Base-by-base conservation (phyloP, 768 basidiomycete genomes). In the Boletus rufocinnamomeus region DNA sequence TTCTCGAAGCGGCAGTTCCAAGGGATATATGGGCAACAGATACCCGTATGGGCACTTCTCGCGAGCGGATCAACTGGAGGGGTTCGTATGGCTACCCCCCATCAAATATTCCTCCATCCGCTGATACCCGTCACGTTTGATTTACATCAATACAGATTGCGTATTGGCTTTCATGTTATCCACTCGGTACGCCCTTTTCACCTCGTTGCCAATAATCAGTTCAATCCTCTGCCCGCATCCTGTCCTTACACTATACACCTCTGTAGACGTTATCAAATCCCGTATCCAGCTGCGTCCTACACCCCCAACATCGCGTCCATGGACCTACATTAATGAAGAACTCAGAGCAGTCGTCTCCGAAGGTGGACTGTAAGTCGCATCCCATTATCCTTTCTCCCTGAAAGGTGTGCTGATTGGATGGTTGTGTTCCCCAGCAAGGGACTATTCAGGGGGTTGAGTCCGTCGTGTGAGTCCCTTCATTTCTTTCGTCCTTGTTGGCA, bases 91-190 rank as follows among this genome's bases (percentile, higher is more conserved):
- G 17, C 5, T 16, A 23, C 6, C 8, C 4, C 9, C 17, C 7
- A 16, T 25, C 28, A 23, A 16, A 23, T 10, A 7, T 34, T 6
- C 35, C 32, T 52, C 48, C 9, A 48, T 21, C 53, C 1, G 19
- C 27, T 56, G 17, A 60, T 19, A 17, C 16, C 0, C 14, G 0
- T 40, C 23, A 25, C 11, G 6, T 32, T 23, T 41, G 1, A 21
- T 30, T 44, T 32, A 25, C 34, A 14, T 54, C 37, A 19, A n/a
- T 4, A 37, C 27, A 69, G 67, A 60, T 69, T 35, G 65, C 67
- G 9, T 69, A 99, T 68, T 99, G 97, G 97, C 79, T 97, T 2
- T 84, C 92, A 1, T 95, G 89, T 68, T 98, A 96, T 72, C 96
- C 94, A 0, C 77, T 96, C 6, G 90, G 89, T 89, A 50, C 9